phyloP scores from a whole-genome alignment of 257 asterid genomes.

The Voacanga thouarsii region DNA sequence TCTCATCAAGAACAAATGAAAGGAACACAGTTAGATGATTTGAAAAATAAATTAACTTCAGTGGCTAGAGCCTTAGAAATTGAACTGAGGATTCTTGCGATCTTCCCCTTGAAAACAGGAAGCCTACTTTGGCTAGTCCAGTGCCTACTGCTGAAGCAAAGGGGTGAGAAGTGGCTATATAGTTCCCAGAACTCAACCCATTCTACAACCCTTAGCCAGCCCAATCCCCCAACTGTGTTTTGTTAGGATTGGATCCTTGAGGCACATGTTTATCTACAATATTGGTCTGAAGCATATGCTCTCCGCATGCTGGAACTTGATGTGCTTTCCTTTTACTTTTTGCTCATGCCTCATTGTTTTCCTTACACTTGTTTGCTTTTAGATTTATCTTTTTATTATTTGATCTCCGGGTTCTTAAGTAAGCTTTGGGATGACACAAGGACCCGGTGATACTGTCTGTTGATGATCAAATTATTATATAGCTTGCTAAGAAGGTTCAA shows the following conservation, averaged over 20 bases:
- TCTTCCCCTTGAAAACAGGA: not conserved
- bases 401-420: not conserved
- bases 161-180: not conserved
- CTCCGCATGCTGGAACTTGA: not conserved
- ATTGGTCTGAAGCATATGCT: not conserved
- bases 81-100: not conserved
- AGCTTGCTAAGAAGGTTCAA: not conserved
- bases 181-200: not conserved
- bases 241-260: not conserved
- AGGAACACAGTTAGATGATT: not conserved
- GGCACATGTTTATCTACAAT: not conserved
- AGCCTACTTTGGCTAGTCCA: not conserved
- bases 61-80: not conserved
- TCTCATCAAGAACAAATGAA: not conserved
- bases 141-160: not conserved
- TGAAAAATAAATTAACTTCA: not conserved
- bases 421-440: not conserved
- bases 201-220: not conserved
- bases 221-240: not conserved
- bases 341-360: not conserved
- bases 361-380: not conserved
- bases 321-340: not conserved
- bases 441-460: not conserved
- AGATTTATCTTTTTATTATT: not conserved
- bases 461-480: not conserved